These are phyloP conservation scores for Mycena floridula DNA, from an alignment of 768 basidiomycete species.

Conservation along the genomic window DNA sequence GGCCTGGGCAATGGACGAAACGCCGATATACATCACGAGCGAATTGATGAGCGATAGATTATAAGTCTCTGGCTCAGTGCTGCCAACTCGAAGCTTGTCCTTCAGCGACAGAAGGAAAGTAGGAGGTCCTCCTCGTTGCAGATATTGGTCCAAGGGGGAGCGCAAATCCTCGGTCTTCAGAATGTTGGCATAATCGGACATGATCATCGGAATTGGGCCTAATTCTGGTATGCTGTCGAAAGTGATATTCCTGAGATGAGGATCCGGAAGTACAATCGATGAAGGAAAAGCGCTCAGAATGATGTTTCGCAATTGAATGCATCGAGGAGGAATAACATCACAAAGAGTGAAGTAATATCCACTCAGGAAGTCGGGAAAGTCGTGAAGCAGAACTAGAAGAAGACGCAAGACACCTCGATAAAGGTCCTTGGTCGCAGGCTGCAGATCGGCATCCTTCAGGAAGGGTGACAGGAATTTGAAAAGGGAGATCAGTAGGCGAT, in stretches of 20 bases:
- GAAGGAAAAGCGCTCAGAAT: constrained; percentile 94
- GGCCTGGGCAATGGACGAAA: constrained; percentile 84
- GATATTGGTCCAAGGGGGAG: constrained; percentile 75
- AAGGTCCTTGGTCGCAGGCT: constrained; percentile 75
- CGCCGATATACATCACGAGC: constrained; percentile 94
- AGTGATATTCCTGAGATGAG: constrained; percentile 68
- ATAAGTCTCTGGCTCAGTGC: constrained; percentile 58
- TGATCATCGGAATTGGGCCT: constrained; percentile 85
- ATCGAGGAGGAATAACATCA: constrained; percentile 86
- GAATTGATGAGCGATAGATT: constrained; percentile 90
- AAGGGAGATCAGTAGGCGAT: constrained; percentile 86
- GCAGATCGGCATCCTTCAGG: constrained; percentile 76
- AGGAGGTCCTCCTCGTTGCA: constrained; percentile 67
- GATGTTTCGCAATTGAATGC: constrained; percentile 95
- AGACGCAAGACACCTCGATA: constrained; percentile 89
- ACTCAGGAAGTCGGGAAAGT: constrained; percentile 97
- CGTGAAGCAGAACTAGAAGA: constrained; percentile 92
- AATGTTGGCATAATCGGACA: constrained; percentile 85
- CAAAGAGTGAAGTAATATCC: constrained; percentile 96
- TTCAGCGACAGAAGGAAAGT: constrained; percentile 74
- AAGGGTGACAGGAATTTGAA: constrained; percentile 95
- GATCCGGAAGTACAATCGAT: constrained; percentile 75
- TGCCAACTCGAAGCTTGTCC: constrained; percentile 58
- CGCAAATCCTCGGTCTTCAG: constrained; percentile 80
- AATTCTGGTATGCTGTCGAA: constrained; percentile 81